Evolutionary conservation across 2,329 filamentous ascomycete species (phyloP), one percentile per base, ranked within the genome.

Genomic region (Cercospora sesami): DNA sequence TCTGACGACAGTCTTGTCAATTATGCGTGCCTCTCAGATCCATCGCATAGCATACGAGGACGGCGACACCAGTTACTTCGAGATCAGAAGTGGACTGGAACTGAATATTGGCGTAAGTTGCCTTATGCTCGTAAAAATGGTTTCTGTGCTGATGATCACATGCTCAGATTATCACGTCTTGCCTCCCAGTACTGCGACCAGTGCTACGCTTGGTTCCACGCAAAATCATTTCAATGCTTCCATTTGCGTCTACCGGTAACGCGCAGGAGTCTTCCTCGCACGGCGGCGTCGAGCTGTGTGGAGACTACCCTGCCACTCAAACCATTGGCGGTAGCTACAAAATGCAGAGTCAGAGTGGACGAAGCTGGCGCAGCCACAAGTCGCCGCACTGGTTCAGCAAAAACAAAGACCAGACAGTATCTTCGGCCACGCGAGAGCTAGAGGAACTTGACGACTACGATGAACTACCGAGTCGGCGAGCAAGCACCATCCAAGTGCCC

Each of bases 141-240:
- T 9, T 8, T 1, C 7, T 14, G n/a, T 45, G 28, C 39, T 21
- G 45, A 39, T 55, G 39, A 48, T 6, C 12, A 51, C 18, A 30
- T 48, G 30, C 12, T 9, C 60, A 71, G 69, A 71, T 71, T 39
- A 71, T 71, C 45, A 71, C 69, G 5, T 71, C 69, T 21, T 71
- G 67, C 39, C 67, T 71, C n/a, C 69, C 69, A n/a, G 65, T 71
- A 16, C 60, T 71, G 7, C 65, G 69, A 14, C 68, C 69, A 10
- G 31, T 71, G 30, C 63, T 71, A 10, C 63, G 63, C 14, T 65
- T 64, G 16, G 26, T 71, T 2, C 69, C 69, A 7, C 69, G 42
- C 14, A 66, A 66, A 21, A 63, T 71, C 42, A 63, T 69, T 26
- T 64, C 67, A 4, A 63, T 69, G 31, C 57, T 69, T 12, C 67